phyloP scores from a whole-genome alignment of 495 filamentous ascomycete species.

The Ascobolus immersus region DNA sequence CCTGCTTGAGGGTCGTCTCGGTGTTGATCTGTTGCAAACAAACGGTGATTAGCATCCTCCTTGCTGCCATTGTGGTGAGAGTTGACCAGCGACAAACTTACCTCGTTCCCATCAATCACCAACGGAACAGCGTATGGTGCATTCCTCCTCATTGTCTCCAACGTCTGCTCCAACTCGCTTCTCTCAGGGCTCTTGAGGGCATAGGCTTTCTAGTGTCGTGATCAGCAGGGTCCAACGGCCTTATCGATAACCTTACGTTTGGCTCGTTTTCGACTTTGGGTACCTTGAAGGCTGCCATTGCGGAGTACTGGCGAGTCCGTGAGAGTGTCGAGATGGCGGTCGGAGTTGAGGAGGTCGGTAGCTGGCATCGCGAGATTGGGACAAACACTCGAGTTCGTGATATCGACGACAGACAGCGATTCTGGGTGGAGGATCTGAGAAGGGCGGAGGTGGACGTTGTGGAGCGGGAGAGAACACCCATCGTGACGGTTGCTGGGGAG shows the following conservation, averaged over 20 bases:
- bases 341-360: too few species aligned
- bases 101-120: constrained; percentile 53
- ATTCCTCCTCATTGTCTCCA: constrained; percentile 33
- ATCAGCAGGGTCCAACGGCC: background rate
- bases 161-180: constrained; percentile 40
- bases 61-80: background rate
- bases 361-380: too few species aligned
- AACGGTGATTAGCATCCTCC: background rate
- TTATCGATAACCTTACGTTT: constrained; percentile 36
- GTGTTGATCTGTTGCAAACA: constrained; percentile 4
- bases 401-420: too few species aligned
- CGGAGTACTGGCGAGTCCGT: too few species aligned
- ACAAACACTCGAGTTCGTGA: too few species aligned
- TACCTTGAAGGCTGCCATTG: constrained; percentile 65
- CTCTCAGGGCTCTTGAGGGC: constrained; percentile 55
- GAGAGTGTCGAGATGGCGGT: too few species aligned
- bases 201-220: constrained; percentile 40
- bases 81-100: constrained; percentile 17
- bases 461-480: too few species aligned
- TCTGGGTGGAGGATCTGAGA: too few species aligned
- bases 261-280: constrained; percentile 77
- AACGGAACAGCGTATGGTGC: constrained; percentile 47
- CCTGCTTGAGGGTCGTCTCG: constrained; percentile 21
- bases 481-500: too few species aligned
- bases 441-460: too few species aligned